Conservation (phyloP, 352 stramenopile species). For the Phytophthora multivora region DNA sequence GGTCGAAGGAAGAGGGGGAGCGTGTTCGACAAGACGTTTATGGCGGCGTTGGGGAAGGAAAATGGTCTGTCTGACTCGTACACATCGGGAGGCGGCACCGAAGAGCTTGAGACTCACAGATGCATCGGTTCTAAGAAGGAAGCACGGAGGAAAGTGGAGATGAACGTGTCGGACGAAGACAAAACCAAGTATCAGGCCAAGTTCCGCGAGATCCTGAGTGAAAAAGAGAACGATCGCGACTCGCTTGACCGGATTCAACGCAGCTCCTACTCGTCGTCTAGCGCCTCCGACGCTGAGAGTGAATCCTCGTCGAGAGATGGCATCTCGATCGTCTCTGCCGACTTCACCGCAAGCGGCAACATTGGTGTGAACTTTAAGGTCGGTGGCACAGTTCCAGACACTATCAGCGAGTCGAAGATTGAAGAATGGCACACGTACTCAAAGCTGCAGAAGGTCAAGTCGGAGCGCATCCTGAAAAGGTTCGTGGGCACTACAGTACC, state of each 20-base stretch:
- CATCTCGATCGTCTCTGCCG: constrained; percentile 25
- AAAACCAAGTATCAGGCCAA: constrained; percentile 28
- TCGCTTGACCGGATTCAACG: constrained; percentile 23
- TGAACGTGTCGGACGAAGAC: constrained; percentile 27
- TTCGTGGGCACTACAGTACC: constrained; percentile 23
- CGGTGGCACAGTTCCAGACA: constrained; percentile 18
- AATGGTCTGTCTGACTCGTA: constrained; percentile 31
- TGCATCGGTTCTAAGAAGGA: constrained; percentile 28
- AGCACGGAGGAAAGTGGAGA: constrained; percentile 27
- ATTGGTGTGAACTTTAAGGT: constrained; percentile 38
- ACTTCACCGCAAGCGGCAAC: constrained; percentile 30
- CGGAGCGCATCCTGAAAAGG: constrained; percentile 21
- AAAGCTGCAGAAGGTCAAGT: constrained; percentile 31
- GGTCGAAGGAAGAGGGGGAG: constrained; percentile 33
- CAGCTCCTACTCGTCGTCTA: constrained; percentile 17
- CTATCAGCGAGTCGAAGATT: constrained; percentile 21
- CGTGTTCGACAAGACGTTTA: constrained; percentile 47
- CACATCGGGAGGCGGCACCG: constrained; percentile 16
- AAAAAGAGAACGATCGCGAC: constrained; percentile 20
- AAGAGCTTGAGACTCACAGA: constrained; percentile 33
- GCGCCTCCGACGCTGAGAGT: constrained; percentile 17
- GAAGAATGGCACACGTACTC: constrained; percentile 34
- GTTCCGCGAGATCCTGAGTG: constrained; percentile 32
- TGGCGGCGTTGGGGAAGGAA: constrained; percentile 37
- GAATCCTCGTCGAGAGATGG: constrained; percentile 14